These are phyloP conservation scores for Liriodendron chinense DNA, from an alignment of 164 flowering plant species.

Conservation along the genomic window DNA sequence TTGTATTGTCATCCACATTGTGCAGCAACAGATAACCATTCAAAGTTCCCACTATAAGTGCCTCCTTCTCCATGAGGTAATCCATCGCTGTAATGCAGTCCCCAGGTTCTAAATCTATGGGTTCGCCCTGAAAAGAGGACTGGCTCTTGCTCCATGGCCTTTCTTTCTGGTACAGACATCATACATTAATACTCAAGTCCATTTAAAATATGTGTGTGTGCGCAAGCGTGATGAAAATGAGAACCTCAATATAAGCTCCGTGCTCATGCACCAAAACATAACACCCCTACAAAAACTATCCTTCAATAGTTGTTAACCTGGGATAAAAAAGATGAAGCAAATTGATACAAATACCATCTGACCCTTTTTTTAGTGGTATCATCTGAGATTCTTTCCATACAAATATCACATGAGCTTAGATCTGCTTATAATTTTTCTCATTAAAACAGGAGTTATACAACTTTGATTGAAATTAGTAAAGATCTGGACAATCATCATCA, in stretches of 20 bases:
- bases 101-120: conserved; percentile 65
- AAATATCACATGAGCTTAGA: too few species aligned
- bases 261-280: not conserved
- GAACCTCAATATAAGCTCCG: too few species aligned
- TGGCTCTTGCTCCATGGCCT: conserved; percentile 24
- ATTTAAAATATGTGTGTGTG: not conserved
- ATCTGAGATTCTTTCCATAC: too few species aligned
- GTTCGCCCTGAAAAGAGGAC: conserved; percentile 29
- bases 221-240: not conserved
- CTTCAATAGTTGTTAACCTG: not conserved
- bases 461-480: too few species aligned
- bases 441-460: too few species aligned
- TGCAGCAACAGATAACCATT: conserved; percentile 61
- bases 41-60: conserved; percentile 69
- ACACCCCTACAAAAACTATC: not conserved
- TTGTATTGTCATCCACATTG: conserved; percentile 44
- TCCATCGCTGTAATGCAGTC: conserved; percentile 68
- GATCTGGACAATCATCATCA: not conserved
- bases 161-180: conserved; percentile 36
- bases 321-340: not conserved
- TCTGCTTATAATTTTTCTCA: too few species aligned
- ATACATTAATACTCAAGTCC: not conserved
- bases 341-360: not conserved
- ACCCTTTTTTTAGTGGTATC: not conserved
- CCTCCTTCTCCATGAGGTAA: conserved; percentile 93